Conservation (phyloP, 306 rosid species). For the Cyclanthera cordifolia region DNA sequence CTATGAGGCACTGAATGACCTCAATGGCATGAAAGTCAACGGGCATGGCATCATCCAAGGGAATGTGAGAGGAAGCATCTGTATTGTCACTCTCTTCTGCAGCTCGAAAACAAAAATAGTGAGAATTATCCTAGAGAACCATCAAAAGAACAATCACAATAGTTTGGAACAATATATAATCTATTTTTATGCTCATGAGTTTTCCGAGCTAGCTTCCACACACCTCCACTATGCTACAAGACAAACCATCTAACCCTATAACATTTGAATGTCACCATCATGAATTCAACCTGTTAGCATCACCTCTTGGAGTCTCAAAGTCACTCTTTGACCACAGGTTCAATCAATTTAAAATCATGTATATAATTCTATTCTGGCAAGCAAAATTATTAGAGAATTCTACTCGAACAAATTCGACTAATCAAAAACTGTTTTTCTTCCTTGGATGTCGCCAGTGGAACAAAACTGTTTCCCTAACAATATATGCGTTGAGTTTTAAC, state of each 20-base stretch:
- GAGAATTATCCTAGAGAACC: not conserved
- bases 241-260: too few species aligned
- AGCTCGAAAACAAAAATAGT: not conserved
- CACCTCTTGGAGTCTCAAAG: too few species aligned
- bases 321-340: too few species aligned
- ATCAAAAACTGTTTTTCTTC: not conserved
- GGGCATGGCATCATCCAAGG: conserved; percentile 77
- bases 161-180: not conserved
- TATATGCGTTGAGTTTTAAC: not conserved
- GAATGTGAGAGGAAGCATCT: conserved; percentile 75
- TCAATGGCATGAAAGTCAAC: conserved; percentile 78
- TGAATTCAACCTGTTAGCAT: too few species aligned
- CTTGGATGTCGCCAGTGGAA: not conserved
- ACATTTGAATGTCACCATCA: too few species aligned
- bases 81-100: conserved; percentile 55
- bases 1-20: conserved; percentile 88
- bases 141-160: not conserved
- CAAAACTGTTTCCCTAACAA: not conserved
- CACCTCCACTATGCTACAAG: too few species aligned
- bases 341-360: not conserved
- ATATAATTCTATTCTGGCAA: not conserved
- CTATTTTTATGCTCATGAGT: too few species aligned
- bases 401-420: not conserved
- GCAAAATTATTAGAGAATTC: not conserved
- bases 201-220: too few species aligned